phyloP scores from a whole-genome alignment of 2,329 filamentous ascomycete genomes.

The Hypoxylon sp. region DNA sequence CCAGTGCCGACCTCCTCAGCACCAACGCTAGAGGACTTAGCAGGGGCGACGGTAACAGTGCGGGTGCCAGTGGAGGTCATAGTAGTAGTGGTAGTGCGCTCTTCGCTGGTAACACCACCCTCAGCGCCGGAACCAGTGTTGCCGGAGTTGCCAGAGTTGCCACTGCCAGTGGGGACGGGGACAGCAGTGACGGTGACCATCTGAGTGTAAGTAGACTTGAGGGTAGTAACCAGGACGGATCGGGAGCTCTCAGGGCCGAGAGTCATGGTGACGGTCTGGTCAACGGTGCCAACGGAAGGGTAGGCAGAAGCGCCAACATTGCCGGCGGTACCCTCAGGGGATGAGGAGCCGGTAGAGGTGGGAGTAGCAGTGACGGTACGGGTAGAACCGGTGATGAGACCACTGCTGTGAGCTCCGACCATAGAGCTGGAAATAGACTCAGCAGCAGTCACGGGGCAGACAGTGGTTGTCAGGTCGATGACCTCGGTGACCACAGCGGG shows the following conservation, averaged over 20 bases:
- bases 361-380: slow-evolving; percentile 44
- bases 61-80: slow-evolving; percentile 53
- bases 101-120: slow-evolving; percentile 26
- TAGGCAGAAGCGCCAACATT: slow-evolving; percentile 29
- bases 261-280: slow-evolving; percentile 50
- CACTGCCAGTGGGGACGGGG: slow-evolving; percentile 36
- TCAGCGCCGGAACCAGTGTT: slow-evolving; percentile 4
- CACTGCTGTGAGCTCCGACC: slow-evolving; percentile 53
- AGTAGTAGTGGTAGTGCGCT: slow-evolving; percentile 53
- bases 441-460: slow-evolving; percentile 57
- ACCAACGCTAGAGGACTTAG: slow-evolving; percentile 31
- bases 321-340: slow-evolving; percentile 27
- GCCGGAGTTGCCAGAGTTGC: slow-evolving; percentile 19
- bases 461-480: slow-evolving; percentile 56
- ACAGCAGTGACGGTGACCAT: slow-evolving; percentile 51
- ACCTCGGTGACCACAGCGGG: slow-evolving; percentile 56
- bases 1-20: slow-evolving; percentile 38
- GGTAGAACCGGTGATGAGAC: slow-evolving; percentile 52
- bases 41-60: slow-evolving; percentile 51
- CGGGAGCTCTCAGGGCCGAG: slow-evolving; percentile 51
- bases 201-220: slow-evolving; percentile 53
- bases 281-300: slow-evolving; percentile 35
- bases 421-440: slow-evolving; percentile 53
- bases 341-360: slow-evolving; percentile 36
- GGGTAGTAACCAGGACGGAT: slow-evolving; percentile 51